Evolutionary conservation across 1,284 basidiomycete genomes (phyloP).

Genomic region (Sporisorium reilianum): DNA sequence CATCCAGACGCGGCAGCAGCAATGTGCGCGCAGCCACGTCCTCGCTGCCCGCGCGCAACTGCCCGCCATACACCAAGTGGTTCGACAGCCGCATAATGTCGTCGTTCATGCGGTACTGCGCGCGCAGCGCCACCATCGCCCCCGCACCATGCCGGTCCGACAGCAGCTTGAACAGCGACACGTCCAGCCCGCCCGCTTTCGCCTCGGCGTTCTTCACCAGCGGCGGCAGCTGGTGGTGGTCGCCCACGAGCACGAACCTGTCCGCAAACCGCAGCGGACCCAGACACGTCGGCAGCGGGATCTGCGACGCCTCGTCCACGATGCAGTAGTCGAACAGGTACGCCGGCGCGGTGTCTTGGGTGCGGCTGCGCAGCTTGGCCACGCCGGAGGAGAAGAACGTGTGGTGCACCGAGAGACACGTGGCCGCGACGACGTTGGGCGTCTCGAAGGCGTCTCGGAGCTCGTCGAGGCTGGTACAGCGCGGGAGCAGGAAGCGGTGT

Average conservation of each 20-base stretch:
- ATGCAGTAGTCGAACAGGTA: constrained; percentile 93
- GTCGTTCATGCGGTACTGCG: constrained; percentile 96
- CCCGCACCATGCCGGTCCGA: constrained; percentile 82
- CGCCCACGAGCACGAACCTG: constrained; percentile 92
- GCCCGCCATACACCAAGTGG: constrained; percentile 83
- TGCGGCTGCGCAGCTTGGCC: constrained; percentile 71
- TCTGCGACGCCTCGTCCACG: constrained; percentile 97
- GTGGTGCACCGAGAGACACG: constrained; percentile 90
- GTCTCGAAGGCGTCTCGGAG: constrained; percentile 80
- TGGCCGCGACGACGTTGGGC: constrained; percentile 94
- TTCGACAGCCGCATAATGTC: constrained; percentile 97
- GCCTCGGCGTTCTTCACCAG: constrained; percentile 83
- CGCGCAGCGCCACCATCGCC: constrained; percentile 82
- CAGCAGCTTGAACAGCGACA: constrained; percentile 88
- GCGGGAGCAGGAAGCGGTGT: constrained; percentile 77
- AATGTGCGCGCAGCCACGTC: constrained; percentile 77
- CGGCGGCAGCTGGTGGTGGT: constrained; percentile 93
- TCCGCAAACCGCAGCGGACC: constrained; percentile 91
- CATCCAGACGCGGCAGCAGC: constrained; percentile 72
- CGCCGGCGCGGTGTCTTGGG: constrained; percentile 67
- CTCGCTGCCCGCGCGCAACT: constrained; percentile 82
- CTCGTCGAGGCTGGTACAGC: constrained; percentile 71
- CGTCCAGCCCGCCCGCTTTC: constrained; percentile 82
- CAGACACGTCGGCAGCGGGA: constrained; percentile 92
- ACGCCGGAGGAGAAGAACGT: constrained; percentile 76